A percentile compares a stretch with the other conserved stretches of the same genome.
phyloP scores from a whole-genome alignment of 2,329 filamentous ascomycete species.

The Paraphoma sp. region DNA sequence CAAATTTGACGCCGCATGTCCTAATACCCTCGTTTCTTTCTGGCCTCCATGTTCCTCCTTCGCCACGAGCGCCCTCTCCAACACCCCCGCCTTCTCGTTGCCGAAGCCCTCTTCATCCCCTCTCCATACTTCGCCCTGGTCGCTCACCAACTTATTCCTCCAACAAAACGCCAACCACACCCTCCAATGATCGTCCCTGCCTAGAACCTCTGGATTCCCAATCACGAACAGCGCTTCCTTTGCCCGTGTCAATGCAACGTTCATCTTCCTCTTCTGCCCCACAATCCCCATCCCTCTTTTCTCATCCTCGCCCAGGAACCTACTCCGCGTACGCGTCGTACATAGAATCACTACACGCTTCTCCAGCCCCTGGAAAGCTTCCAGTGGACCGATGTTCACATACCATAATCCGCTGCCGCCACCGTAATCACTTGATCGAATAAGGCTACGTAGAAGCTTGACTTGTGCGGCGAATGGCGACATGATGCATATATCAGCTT shows the following conservation, averaged over 20 bases:
- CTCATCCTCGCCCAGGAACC: conserved; percentile 43
- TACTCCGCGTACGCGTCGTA: conserved; percentile 47
- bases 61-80: conserved; percentile 35
- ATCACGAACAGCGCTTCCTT: conserved; percentile 53
- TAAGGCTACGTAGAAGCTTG: conserved; percentile 44
- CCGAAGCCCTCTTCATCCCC: conserved; percentile 1
- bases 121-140: conserved; percentile 15
- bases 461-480: conserved; percentile 56
- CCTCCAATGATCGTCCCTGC: conserved; percentile 47
- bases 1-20: conserved; percentile 12
- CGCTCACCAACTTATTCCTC: conserved; percentile 44
- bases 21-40: conserved; percentile 17
- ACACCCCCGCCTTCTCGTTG: conserved; percentile 24
- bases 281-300: conserved; percentile 46
- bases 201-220: conserved; percentile 49
- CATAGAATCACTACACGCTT: conserved; percentile 53
- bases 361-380: conserved; percentile 56
- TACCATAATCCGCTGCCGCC: conserved; percentile 34
- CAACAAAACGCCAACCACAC: conserved; percentile 48
- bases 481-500: conserved; percentile 53
- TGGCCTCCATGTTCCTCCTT: conserved; percentile 17
- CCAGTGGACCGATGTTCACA: conserved; percentile 55
- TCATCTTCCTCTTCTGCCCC: conserved; percentile 48
- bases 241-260: conserved; percentile 54
- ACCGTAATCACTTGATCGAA: conserved; percentile 31